A percentile compares a stretch with the other conserved stretches of the same genome.
Evolutionary conservation across 225 moss, liverwort and hornwort species (phyloP).

Genomic region (Polytrichum commune): DNA sequence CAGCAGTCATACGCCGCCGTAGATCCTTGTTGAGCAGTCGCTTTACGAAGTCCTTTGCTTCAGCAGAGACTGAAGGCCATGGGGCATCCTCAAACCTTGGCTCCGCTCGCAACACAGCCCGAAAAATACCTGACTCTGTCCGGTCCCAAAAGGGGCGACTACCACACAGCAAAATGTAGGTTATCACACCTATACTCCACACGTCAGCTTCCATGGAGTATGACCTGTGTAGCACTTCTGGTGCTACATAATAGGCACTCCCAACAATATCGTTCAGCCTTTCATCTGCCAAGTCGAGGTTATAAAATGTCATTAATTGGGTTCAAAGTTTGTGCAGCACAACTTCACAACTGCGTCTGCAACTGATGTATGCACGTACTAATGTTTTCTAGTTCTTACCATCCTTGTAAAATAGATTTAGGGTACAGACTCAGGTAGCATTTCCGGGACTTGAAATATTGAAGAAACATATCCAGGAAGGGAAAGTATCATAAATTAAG

Average conservation of each 20-base stretch:
- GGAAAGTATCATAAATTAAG: no score
- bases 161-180: slow-evolving; percentile 90
- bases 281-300: slow-evolving; percentile 62
- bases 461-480: no score
- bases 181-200: slow-evolving; percentile 97
- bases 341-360: no score
- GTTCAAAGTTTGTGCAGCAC: no score
- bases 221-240: slow-evolving; percentile 88
- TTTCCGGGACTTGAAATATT: no score
- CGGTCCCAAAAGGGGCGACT: slow-evolving; percentile 96
- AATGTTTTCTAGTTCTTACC: no score
- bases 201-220: slow-evolving; percentile 99
- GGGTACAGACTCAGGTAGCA: no score
- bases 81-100: slow-evolving; percentile 95
- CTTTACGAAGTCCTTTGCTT: slow-evolving; percentile 95
- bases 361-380: no score
- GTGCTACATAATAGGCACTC: slow-evolving; percentile 95
- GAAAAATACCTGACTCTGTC: slow-evolving; percentile 93
- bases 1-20: slow-evolving; percentile 95
- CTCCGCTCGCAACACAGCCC: slow-evolving; percentile 88
- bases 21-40: slow-evolving; percentile 88
- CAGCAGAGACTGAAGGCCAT: slow-evolving; percentile 87
- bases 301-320: no score
- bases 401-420: no score
- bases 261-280: slow-evolving; percentile 94